Base-by-base conservation (phyloP, 164 flowering plant genomes). In the Vitis labrusca region DNA sequence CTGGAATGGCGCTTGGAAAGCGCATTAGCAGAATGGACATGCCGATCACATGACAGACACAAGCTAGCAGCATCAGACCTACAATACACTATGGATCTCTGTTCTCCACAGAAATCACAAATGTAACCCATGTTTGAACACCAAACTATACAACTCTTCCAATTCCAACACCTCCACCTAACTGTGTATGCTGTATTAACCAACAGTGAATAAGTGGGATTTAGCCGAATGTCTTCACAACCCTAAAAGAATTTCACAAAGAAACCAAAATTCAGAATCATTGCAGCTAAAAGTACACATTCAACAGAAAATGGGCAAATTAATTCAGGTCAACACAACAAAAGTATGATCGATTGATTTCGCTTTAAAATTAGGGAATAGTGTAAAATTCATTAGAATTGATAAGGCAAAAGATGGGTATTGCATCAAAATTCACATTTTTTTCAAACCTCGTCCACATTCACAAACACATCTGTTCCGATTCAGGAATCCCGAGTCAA, bases 1-100 rank as follows among this genome's bases (percentile, higher is more conserved):
- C 99, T 83, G 5, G 93, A 79, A 72, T 94, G 99, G 59, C 99
- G 97, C 66, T 67, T 85, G 30, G 97, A 89, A 62, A 94, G 86
- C 47, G 95, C 89, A 84, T 94, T 94, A n/a, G 97, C 97, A 67
- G 95, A 91, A 73, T 94, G 99, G 59, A 94, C 97, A 73, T 83
- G 88, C 0, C 89, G 87, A 58, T 94, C 99, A 81, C 99, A 94
- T 11, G 99, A 89, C 73, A 94, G 79, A 73, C 99, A 94, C 67
- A 94, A 82, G 74, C 86, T 83, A 27, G 98, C 98, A 16, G 91
- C 85, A 84, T 94, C 98, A 37, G 98, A 88, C 49, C 94, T 83
- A 73, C 98, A 94, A 70, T 89, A 89, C 5, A 94, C 92, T 80
- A 92, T 81, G 3, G 99, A 86, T 67, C 92, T 85, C 77, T 89